These are phyloP conservation scores for Epichloe coenophiala DNA, from an alignment of 2,329 filamentous ascomycete genomes.

Conservation along the genomic window DNA sequence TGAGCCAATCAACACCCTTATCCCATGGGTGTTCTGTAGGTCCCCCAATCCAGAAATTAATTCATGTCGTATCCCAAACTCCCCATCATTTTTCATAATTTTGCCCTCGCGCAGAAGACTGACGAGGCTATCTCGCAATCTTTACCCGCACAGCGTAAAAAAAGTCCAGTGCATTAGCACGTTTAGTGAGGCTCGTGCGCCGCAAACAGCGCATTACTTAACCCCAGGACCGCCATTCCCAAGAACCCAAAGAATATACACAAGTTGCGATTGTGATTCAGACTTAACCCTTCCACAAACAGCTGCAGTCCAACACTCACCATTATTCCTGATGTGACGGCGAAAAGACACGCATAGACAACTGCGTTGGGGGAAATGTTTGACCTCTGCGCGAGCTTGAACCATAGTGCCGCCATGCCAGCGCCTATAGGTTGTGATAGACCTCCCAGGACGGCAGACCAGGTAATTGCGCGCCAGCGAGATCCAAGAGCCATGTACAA, in stretches of 20 bases:
- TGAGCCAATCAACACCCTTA: neutral
- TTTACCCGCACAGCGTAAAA: neutral
- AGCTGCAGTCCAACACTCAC: conserved; percentile 81
- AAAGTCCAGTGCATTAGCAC: neutral
- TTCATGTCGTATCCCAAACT: neutral
- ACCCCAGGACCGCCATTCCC: conserved; percentile 75
- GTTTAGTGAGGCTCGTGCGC: conserved; percentile 18
- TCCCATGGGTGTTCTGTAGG: neutral
- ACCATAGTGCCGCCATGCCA: conserved; percentile 72
- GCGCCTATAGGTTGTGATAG: conserved; percentile 80
- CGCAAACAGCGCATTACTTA: conserved; percentile 75
- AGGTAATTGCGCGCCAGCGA: conserved; percentile 68
- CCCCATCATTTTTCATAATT: neutral
- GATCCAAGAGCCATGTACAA: conserved; percentile 82
- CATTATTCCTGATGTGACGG: conserved; percentile 87
- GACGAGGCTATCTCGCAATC: neutral
- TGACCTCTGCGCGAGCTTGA: conserved; percentile 49
- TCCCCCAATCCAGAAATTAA: neutral
- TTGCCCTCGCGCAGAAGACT: neutral
- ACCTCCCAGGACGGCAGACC: conserved; percentile 73
- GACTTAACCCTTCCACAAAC: conserved; percentile 70
- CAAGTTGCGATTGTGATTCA: conserved; percentile 66
- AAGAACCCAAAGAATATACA: conserved; percentile 71
- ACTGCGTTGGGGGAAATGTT: conserved; percentile 37
- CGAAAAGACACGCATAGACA: conserved; percentile 75